These are phyloP conservation scores for Periconia digitata DNA, from an alignment of 2,329 filamentous ascomycete genomes.

Conservation along the genomic window DNA sequence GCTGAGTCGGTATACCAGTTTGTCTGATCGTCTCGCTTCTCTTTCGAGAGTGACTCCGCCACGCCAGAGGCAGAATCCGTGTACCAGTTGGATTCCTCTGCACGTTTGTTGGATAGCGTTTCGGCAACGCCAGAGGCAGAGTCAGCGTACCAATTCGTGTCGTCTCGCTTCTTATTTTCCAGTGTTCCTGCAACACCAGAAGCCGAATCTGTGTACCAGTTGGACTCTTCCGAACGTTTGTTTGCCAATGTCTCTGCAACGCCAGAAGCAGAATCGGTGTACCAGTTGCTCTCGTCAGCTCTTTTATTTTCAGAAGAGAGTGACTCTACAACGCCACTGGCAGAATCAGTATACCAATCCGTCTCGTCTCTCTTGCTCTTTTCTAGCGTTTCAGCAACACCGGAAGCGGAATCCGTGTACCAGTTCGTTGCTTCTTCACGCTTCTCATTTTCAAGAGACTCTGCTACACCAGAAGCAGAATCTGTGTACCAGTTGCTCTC, in stretches of 20 bases:
- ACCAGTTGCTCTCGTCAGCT: not conserved
- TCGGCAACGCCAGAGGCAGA: not conserved
- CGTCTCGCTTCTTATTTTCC: not conserved
- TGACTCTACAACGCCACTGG: not conserved
- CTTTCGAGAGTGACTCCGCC: not conserved
- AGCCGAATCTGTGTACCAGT: not conserved
- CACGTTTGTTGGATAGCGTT: not conserved
- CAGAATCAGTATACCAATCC: not conserved
- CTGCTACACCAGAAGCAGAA: not conserved
- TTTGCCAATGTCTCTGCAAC: not conserved
- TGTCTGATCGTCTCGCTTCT: too few relatives aligned
- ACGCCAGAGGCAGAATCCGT: not conserved
- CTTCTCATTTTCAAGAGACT: not conserved
- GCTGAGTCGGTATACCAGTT: too few relatives aligned
- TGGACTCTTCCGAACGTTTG: not conserved
- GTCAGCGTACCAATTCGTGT: not conserved
- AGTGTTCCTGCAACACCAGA: not conserved
- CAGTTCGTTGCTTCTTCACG: not conserved
- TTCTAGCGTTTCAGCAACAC: not conserved
- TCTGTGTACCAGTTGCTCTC: not conserved
- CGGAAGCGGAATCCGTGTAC: not conserved
- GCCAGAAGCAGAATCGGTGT: not conserved
- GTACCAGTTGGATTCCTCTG: not conserved
- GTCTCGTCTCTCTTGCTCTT: not conserved
- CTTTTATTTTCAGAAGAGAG: not conserved